Base-by-base conservation (phyloP, 495 filamentous ascomycete species). In the Penicillium salamii region DNA sequence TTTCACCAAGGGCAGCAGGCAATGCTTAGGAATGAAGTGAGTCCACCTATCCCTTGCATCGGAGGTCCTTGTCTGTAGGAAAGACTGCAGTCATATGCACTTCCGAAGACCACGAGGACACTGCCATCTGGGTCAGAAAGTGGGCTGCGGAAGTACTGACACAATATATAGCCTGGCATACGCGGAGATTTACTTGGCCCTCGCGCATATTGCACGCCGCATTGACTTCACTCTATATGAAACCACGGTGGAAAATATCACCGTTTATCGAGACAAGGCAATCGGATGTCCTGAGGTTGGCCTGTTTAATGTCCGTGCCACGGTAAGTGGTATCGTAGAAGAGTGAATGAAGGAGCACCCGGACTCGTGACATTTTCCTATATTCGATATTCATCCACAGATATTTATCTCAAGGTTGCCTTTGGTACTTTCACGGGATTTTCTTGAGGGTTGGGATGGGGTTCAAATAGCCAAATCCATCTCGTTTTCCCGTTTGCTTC, bases 21-120 rank as follows among this genome's bases (percentile, higher is more conserved):
- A 55, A 11, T 80, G 78, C 46, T 42, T 79, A 4, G 77, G 78
- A 9, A 66, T 74, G 64, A 67, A 75, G 69, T 75, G 37, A 46
- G 67, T 62, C 21, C 13, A 21, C 17, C 23, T 18, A 29, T 39
- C 6, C 2, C 24, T n/a, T 41, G 0, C 20, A 15, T 17, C 5
- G 29, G 21, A 15, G 13, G 0, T 12, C 26, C 23, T 3, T 26
- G n/a, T 8, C 23, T 26, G 3, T 26, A 3, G 23, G 8, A 3
- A 3, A 26, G 23, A 8, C 4, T 8, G 8, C 23, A 4, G 23
- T 26, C 23, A 26, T 26, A 4, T 26, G 23, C 3, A 26, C 23
- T 26, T 26, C 4, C 23, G 3, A 26, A 26, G 8, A 26, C 8
- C 23, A n/a, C n/a, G n/a, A n/a, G n/a, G n/a, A n/a, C n/a, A n/a